These are phyloP conservation scores for Metschnikowia arizonensis DNA, from an alignment of 805 yeast genomes.

Conservation along the genomic window DNA sequence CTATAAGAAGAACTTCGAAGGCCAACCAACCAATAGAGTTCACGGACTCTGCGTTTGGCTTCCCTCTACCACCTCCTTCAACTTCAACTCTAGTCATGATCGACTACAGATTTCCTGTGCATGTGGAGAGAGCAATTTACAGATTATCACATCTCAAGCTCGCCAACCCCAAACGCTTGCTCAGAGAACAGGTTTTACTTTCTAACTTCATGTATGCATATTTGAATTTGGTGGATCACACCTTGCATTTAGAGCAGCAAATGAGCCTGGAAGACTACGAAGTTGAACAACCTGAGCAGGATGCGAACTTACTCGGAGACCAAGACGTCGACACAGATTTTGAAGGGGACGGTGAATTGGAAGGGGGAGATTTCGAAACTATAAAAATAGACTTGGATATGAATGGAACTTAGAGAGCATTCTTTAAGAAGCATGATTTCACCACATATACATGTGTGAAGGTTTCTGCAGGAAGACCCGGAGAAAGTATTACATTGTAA, in stretches of 20 bases:
- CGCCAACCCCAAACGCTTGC: conserved; percentile 88
- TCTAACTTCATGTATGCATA: conserved; percentile 98
- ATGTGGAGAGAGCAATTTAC: conserved; percentile 94
- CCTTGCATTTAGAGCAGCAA: conserved; percentile 68
- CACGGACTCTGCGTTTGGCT: conserved; percentile 81
- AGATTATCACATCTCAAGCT: conserved; percentile 87
- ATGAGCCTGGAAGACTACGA: conserved; percentile 23
- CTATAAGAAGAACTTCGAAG: conserved; percentile 37
- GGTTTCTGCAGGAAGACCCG: neutral
- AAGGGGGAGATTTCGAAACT: conserved; percentile 16
- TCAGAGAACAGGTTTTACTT: conserved; percentile 85
- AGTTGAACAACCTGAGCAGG: conserved; percentile 16
- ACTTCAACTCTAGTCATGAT: conserved; percentile 74
- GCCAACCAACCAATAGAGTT: conserved; percentile 46
- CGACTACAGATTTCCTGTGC: conserved; percentile 85
- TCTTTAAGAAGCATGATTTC: no score
- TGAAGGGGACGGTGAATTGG: conserved; percentile 17
- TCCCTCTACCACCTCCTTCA: conserved; percentile 79
- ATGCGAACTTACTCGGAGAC: conserved; percentile 15
- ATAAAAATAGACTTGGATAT: conserved; percentile 18
- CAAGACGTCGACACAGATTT: conserved; percentile 20
- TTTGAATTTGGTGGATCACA: conserved; percentile 89
- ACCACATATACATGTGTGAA: neutral
- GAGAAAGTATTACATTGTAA: no score
- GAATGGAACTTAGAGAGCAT: conserved; percentile 7